Conservation (phyloP, 2,329 filamentous ascomycete species). For the Tolypocladium ovalisporum region DNA sequence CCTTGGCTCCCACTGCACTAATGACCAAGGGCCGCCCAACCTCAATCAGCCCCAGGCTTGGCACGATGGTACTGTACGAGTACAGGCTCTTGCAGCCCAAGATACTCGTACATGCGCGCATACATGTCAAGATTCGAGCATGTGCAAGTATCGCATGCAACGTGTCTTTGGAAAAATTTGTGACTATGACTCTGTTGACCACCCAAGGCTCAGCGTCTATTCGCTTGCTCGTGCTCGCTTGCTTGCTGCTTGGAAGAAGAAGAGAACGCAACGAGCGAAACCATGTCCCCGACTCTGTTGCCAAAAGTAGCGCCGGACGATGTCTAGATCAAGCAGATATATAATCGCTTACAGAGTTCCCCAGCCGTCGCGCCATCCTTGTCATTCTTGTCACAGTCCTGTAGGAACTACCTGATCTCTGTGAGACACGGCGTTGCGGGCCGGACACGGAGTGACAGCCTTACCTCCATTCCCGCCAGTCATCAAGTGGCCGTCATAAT, state of each 20-base stretch:
- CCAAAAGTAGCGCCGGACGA: background rate
- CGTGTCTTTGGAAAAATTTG: background rate
- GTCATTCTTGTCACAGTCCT: constrained; percentile 3
- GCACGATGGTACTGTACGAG: background rate
- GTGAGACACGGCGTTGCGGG: constrained; percentile 1
- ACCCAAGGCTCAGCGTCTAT: background rate
- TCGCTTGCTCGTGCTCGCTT: background rate
- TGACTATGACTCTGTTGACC: background rate
- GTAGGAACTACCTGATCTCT: background rate
- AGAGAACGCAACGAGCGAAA: background rate
- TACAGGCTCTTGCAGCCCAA: background rate
- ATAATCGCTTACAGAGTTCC: background rate
- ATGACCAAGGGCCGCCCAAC: background rate
- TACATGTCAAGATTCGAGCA: background rate
- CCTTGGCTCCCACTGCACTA: background rate
- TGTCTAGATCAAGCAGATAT: background rate
- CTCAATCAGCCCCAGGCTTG: background rate
- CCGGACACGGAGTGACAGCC: background rate
- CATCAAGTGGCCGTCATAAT: constrained; percentile 52
- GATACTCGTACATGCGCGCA: background rate
- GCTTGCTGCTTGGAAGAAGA: background rate
- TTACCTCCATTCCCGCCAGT: constrained; percentile 19
- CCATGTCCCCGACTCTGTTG: background rate
- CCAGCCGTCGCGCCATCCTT: constrained; percentile 1
- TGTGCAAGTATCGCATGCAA: background rate